phyloP scores from a whole-genome alignment of 768 basidiomycete species.

The Boletus speciosus region DNA sequence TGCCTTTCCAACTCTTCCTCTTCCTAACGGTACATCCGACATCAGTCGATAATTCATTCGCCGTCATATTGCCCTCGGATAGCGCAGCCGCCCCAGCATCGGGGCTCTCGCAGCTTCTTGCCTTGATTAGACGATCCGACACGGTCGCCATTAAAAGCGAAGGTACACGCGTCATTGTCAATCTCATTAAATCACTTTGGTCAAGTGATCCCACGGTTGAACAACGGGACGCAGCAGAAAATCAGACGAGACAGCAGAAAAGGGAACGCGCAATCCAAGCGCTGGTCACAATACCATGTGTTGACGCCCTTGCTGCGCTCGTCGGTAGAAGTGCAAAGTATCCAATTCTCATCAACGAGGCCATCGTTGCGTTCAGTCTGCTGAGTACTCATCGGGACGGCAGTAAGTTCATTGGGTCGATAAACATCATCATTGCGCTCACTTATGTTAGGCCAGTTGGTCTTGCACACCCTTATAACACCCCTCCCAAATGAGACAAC shows the following conservation, averaged over 20 bases:
- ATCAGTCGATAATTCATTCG: constrained; percentile 44
- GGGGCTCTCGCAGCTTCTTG: constrained; percentile 66
- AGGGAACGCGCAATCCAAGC: constrained; percentile 51
- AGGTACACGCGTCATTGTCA: constrained; percentile 84
- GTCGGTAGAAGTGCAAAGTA: constrained; percentile 76
- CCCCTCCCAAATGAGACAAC: constrained; percentile 44
- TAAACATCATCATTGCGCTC: background rate
- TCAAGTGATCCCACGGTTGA: constrained; percentile 41
- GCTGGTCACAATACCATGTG: constrained; percentile 52
- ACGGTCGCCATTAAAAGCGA: constrained; percentile 84
- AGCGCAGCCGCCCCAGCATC: constrained; percentile 34
- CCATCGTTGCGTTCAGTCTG: constrained; percentile 76
- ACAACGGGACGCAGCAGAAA: constrained; percentile 30
- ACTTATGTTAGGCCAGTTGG: constrained; percentile 49
- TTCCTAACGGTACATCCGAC: constrained; percentile 17
- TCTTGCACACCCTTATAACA: constrained; percentile 55
- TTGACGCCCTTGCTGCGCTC: constrained; percentile 63
- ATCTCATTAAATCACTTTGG: constrained; percentile 79
- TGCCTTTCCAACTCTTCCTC: constrained; percentile 21
- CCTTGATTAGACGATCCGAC: constrained; percentile 74
- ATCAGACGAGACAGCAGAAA: constrained; percentile 43
- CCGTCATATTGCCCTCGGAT: constrained; percentile 48
- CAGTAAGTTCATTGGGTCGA: constrained; percentile 42
- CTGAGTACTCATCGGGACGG: constrained; percentile 63
- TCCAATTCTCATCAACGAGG: constrained; percentile 85